phyloP scores from a whole-genome alignment of 176 grass and related monocot species.

The Oryza meyeriana region DNA sequence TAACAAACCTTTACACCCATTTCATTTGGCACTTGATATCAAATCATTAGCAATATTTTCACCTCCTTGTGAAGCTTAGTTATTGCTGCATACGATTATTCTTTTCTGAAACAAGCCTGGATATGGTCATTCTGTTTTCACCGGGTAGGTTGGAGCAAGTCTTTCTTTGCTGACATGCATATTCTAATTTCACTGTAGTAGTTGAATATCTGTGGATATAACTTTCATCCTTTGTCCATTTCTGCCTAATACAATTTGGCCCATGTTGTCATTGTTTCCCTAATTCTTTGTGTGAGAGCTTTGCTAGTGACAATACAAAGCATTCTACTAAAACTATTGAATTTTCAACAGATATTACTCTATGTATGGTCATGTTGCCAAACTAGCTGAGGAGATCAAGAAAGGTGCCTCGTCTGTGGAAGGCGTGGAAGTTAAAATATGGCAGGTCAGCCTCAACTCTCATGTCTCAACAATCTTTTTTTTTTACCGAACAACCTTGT shows the following conservation, averaged over 20 bases:
- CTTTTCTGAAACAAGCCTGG: neutral
- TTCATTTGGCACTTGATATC: neutral
- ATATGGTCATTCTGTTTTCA: neutral
- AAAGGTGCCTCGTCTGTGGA: slow-evolving; percentile 70
- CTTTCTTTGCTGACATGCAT: neutral
- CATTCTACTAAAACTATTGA: neutral
- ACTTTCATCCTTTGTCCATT: neutral
- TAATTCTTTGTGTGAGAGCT: neutral
- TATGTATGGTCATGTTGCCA: slow-evolving; percentile 83
- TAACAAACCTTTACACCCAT: slow-evolving; percentile 7
- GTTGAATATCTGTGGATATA: neutral
- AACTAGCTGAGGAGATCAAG: slow-evolving; percentile 83
- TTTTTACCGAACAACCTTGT: neutral
- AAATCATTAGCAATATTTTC: neutral
- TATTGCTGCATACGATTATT: neutral
- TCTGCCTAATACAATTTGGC: neutral
- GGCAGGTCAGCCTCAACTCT: slow-evolving; percentile 59
- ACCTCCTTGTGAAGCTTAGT: neutral
- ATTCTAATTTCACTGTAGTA: slow-evolving; percentile 10
- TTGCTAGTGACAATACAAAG: neutral
- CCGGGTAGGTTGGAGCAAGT: neutral
- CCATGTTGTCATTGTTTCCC: neutral
- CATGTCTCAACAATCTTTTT: neutral
- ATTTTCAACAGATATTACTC: slow-evolving; percentile 66
- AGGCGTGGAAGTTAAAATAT: slow-evolving; percentile 77